Evolutionary conservation across 2,329 filamentous ascomycete species (phyloP).

Genomic region (Fulvia fulva): DNA sequence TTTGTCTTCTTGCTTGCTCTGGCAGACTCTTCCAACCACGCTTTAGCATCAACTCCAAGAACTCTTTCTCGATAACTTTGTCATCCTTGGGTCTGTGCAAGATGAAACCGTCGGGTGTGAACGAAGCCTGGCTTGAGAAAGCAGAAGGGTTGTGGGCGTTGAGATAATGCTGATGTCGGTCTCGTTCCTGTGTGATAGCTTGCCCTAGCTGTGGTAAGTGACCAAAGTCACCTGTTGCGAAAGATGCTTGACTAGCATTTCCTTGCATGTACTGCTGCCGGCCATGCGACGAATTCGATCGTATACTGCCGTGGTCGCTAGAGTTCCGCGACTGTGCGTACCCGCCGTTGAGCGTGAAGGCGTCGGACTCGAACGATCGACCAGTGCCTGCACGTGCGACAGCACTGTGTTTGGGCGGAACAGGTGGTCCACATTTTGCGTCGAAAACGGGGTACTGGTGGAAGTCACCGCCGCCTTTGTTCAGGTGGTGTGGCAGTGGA

Average conservation of each 20-base stretch:
- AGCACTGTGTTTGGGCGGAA: constrained; percentile 28
- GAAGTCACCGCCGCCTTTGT: constrained; percentile 72
- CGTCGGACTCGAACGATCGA: constrained; percentile 32
- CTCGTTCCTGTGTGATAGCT: constrained; percentile 37
- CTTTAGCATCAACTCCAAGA: constrained; percentile 92
- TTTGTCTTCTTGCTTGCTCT: constrained; percentile 89
- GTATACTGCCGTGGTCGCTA: constrained; percentile 60
- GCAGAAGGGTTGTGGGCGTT: constrained; percentile 43
- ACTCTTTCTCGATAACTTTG: constrained; percentile 82
- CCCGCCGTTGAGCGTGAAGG: constrained; percentile 55
- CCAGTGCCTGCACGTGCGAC: constrained; percentile 14
- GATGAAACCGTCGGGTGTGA: constrained; percentile 53
- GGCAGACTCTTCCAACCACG: constrained; percentile 95
- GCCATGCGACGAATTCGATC: constrained; percentile 59
- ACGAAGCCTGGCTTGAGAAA: constrained; percentile 47
- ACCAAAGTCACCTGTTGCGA: constrained; percentile 43
- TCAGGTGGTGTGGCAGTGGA: constrained; percentile 76
- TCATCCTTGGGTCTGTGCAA: constrained; percentile 75
- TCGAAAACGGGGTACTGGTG: constrained; percentile 74
- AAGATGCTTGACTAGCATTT: constrained; percentile 47
- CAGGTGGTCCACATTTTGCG: constrained; percentile 50
- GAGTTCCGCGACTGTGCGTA: constrained; percentile 28
- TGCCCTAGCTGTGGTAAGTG: constrained; percentile 36
- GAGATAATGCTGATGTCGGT: constrained; percentile 36
- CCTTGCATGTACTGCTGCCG: constrained; percentile 48